Evolutionary conservation across 2,329 filamentous ascomycete genomes (phyloP), one percentile per base, ranked within the genome.

Genomic region (Penicillium digitatum): DNA sequence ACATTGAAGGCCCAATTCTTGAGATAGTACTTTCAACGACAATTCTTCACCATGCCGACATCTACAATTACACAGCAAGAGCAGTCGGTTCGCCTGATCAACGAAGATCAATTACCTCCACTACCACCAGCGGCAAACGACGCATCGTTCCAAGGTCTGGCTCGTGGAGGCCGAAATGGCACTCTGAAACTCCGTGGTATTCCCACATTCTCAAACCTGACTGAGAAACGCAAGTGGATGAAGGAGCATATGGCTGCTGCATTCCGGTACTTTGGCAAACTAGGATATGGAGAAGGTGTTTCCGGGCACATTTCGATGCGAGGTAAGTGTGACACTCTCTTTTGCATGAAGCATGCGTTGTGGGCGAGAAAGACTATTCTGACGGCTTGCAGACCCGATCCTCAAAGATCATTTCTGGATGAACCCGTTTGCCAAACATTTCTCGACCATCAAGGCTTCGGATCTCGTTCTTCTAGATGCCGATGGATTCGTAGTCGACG

Each of bases 221-320:
- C 73, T 10, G 69, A 77, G 49, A 74, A 82, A 59, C 75, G 80
- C 27, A 71, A 79, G 54, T 81, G 81, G 67, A 75, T 82, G 59
- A 83, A 81, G 63, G 76, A 80, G 55, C 74, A 76, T 44, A 75
- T 75, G 68, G 74, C 74, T 1, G 74, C 72, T 29, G 73, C 73
- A 4, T 74, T 76, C 45, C 70, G 74, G 0, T 71, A 71, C 49
- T 76, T 76, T 46, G 74, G 73, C 10, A 74, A 74, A 55, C 57
- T 69, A 39, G 74, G 73, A 1, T 75, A 73, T 44, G 70, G 69
- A 12, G 74, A 76, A 54, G 73, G 73, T 20, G 69, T 76, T 10
- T 74, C 73, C 1, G 74, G 74, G 1, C 74, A 76, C 61, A 76
- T 76, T 48, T 73, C 70, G 5, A 72, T 74, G 62, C 63, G 70